Evolutionary conservation across 108 stramenopile species (phyloP).

Genomic region (Cyclotella cryptica): DNA sequence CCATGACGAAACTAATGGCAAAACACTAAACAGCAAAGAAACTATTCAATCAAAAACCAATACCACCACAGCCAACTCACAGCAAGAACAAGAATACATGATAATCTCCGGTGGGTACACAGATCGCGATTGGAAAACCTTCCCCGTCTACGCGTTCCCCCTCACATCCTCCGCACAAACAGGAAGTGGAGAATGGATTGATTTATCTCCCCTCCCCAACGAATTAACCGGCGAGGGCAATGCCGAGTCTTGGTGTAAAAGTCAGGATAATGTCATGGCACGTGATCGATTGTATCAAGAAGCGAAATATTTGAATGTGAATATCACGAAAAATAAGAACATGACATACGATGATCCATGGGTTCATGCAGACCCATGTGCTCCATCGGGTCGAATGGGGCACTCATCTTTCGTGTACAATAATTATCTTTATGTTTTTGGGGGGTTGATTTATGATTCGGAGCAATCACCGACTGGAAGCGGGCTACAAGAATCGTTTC

Average conservation of each 20-base stretch:
- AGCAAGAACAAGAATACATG: constrained; percentile 55
- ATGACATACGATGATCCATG: constrained; percentile 31
- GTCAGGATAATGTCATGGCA: constrained; percentile 15
- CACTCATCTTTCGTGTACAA: constrained; percentile 47
- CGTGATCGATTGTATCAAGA: constrained; percentile 36
- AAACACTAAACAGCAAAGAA: neutral
- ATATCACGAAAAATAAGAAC: neutral
- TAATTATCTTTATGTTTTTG: constrained; percentile 57
- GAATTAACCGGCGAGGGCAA: neutral
- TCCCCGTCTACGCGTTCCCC: constrained; percentile 64
- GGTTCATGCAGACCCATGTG: constrained; percentile 31
- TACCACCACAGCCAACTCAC: neutral
- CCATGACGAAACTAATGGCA: neutral
- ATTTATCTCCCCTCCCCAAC: constrained; percentile 29
- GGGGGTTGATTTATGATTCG: constrained; percentile 55
- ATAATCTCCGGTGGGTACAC: constrained; percentile 61
- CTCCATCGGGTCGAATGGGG: constrained; percentile 54
- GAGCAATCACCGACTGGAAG: constrained; percentile 22
- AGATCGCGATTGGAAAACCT: constrained; percentile 57
- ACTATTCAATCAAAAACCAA: too few species aligned
- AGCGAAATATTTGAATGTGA: constrained; percentile 25
- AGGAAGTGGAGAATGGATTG: constrained; percentile 40
- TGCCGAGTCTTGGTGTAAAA: constrained; percentile 27
- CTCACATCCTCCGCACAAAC: constrained; percentile 40
- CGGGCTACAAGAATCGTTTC: constrained; percentile 33